Evolutionary conservation across 2,329 filamentous ascomycete genomes (phyloP), one percentile per base, ranked within the genome.

Genomic region (Pleomassaria siparia): DNA sequence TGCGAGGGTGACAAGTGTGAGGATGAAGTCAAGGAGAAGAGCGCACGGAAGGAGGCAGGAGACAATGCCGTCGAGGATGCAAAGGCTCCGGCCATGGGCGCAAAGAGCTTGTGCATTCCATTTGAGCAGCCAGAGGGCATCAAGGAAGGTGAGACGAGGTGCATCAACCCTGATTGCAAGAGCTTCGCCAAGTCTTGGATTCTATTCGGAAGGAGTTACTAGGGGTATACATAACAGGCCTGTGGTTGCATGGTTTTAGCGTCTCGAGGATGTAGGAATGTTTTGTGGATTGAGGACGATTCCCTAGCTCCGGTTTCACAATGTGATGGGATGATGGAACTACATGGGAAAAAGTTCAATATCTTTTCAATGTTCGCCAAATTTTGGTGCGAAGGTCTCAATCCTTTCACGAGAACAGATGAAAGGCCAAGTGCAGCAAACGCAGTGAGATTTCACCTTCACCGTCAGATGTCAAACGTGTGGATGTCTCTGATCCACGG

Each of bases 11-110:
- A 83, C 50, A 84, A 88, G 69, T 97, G 92, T 67, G 92, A 96
- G 74, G 92, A 96, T 63, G 84, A 89, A 71, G 90, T 97, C 77
- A 97, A 97, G 82, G 90, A 95, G 12, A 80, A 91, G 68, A 95
- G 89, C 54, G 89, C 88, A 35, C 86, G 87, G 55, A 88, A 85
- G 60, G 85, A 85, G 48, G 79, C 84, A 45, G 83, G 76, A 22
- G 73, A 75, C 77, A 87, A 88, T 77, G 84, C 85, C 71, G 72
- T 83, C 74, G 72, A 92, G 78, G 84, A 95, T 81, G 79, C 86
- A 62, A 82, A 82, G 58, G 85, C 84, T 45, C 86, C 86, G 49
- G 84, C 81, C 51, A 89, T 89, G 86, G 86, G 86, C 37, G 86
- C 86, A 51, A 89, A 89, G 77, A 84, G 80, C 62, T 76, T 89